phyloP scores from a whole-genome alignment of 805 yeast species.

The Ogataea nitratoaversa region DNA sequence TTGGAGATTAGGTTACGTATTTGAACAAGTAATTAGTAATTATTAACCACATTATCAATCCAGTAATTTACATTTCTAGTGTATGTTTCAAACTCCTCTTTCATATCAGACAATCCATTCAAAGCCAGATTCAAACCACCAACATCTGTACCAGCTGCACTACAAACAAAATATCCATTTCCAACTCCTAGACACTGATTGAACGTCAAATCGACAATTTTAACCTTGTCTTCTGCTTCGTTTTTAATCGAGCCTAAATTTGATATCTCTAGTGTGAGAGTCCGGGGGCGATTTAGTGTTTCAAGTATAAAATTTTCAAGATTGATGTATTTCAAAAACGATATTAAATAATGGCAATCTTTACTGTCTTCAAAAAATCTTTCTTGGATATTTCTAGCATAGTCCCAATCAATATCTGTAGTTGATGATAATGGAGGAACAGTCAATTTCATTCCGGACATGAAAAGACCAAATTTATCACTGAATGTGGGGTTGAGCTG shows the following conservation, averaged over 20 bases:
- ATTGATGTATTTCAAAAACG: slow-evolving; percentile 8
- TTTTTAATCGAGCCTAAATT: slow-evolving; percentile 16
- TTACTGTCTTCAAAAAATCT: neutral
- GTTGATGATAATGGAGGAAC: slow-evolving; percentile 11
- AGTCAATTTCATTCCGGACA: slow-evolving; percentile 10
- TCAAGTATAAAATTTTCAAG: slow-evolving; percentile 2
- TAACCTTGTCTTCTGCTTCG: neutral
- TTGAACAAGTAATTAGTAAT: neutral
- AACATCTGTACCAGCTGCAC: slow-evolving; percentile 14
- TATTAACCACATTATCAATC: slow-evolving; percentile 1
- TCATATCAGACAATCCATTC: slow-evolving; percentile 3
- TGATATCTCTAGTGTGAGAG: slow-evolving; percentile 16
- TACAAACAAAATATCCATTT: slow-evolving; percentile 11
- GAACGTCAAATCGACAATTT: slow-evolving; percentile 12
- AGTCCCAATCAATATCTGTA: slow-evolving; percentile 12
- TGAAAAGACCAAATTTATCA: slow-evolving; percentile 13
- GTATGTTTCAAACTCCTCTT: slow-evolving; percentile 5
- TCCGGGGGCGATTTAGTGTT: slow-evolving; percentile 1
- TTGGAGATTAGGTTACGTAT: too few relatives aligned
- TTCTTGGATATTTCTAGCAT: slow-evolving; percentile 11
- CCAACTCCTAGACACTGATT: slow-evolving; percentile 13
- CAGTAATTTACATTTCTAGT: slow-evolving; percentile 2
- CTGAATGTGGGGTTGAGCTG: slow-evolving; percentile 5
- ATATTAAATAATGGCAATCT: slow-evolving; percentile 4
- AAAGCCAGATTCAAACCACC: slow-evolving; percentile 16